Evolutionary conservation across 805 yeast genomes (phyloP).

Genomic region (Candida alai): DNA sequence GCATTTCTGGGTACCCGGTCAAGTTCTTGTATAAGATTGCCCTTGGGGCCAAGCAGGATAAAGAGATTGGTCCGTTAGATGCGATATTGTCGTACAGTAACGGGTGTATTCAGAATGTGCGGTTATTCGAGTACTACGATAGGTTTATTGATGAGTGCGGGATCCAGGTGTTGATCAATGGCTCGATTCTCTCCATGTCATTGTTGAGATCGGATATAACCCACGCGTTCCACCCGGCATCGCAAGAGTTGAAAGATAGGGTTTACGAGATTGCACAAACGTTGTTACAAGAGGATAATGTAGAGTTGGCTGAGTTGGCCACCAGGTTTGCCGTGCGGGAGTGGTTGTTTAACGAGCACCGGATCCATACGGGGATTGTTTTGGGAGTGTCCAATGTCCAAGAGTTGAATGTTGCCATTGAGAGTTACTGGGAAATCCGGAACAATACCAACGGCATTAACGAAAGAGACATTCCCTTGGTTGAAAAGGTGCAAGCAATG

Average conservation of each 20-base stretch:
- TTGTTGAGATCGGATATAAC: slow-evolving; percentile 65
- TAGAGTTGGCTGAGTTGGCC: slow-evolving; percentile 79
- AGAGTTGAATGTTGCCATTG: slow-evolving; percentile 64
- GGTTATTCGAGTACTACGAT: slow-evolving; percentile 43
- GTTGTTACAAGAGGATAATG: slow-evolving; percentile 33
- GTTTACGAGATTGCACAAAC: slow-evolving; percentile 43
- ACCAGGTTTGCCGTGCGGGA: slow-evolving; percentile 66
- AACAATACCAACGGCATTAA: slow-evolving; percentile 28
- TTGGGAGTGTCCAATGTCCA: slow-evolving; percentile 66
- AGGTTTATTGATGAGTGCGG: slow-evolving; percentile 51
- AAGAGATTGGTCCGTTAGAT: slow-evolving; percentile 63
- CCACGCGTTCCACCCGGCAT: slow-evolving; percentile 78
- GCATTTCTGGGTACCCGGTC: slow-evolving; percentile 86
- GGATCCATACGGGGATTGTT: slow-evolving; percentile 68
- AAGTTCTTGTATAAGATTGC: slow-evolving; percentile 58
- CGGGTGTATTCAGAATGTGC: slow-evolving; percentile 75
- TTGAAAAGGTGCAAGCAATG: slow-evolving; percentile 38
- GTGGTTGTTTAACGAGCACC: slow-evolving; percentile 44
- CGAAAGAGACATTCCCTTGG: slow-evolving; percentile 40
- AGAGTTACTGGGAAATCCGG: slow-evolving; percentile 49
- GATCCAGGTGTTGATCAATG: slow-evolving; percentile 63
- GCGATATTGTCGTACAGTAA: slow-evolving; percentile 75
- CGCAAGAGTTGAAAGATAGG: slow-evolving; percentile 50
- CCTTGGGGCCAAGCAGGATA: slow-evolving; percentile 23
- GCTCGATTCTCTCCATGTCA: slow-evolving; percentile 88